A percentile compares a stretch with the other conserved stretches of the same genome.
phyloP scores from a whole-genome alignment of 495 filamentous ascomycete genomes.

The Neurospora sp. region DNA sequence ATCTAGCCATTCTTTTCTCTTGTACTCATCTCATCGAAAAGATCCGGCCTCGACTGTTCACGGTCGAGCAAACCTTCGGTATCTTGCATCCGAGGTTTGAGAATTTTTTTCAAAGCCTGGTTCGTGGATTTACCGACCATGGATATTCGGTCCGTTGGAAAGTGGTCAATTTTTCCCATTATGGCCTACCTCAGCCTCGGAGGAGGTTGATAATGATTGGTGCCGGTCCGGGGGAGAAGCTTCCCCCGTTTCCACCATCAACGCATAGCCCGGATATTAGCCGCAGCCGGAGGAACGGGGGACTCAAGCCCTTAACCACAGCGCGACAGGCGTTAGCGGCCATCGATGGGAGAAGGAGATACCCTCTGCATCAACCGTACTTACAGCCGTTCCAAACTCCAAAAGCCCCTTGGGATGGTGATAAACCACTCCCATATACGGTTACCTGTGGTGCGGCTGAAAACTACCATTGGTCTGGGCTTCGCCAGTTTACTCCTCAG shows the following conservation, averaged over 20 bases:
- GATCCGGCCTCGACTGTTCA: slow-evolving; percentile 59
- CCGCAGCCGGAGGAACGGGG: slow-evolving; percentile 28
- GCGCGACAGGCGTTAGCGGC: slow-evolving; percentile 16
- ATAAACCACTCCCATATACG: slow-evolving; percentile 36
- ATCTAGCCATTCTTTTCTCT: slow-evolving; percentile 60
- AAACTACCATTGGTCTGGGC: slow-evolving; percentile 60
- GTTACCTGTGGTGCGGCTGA: slow-evolving; percentile 64
- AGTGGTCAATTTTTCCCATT: slow-evolving; percentile 36
- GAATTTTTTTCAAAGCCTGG: slow-evolving; percentile 47
- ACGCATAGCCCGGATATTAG: slow-evolving; percentile 43
- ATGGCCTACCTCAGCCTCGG: slow-evolving; percentile 32
- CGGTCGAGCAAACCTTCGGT: slow-evolving; percentile 77
- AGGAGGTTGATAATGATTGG: slow-evolving; percentile 67
- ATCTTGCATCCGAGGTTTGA: slow-evolving; percentile 38
- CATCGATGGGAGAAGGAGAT: slow-evolving; percentile 27
- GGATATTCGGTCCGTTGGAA: slow-evolving; percentile 60
- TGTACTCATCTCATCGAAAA: slow-evolving; percentile 48
- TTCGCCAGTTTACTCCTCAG: slow-evolving; percentile 54
- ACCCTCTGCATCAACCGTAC: slow-evolving; percentile 18
- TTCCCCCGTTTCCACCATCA: slow-evolving; percentile 57
- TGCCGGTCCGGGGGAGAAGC: slow-evolving; percentile 62
- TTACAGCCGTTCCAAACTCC: slow-evolving; percentile 16
- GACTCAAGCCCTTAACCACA: slow-evolving; percentile 21
- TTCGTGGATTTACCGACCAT: slow-evolving; percentile 52
- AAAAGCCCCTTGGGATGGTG: slow-evolving; percentile 28